A percentile compares a stretch with the other conserved stretches of the same genome.
Evolutionary conservation across 75 land plant species (phyloP).

Genomic region (Selaginella tamariscina): DNA sequence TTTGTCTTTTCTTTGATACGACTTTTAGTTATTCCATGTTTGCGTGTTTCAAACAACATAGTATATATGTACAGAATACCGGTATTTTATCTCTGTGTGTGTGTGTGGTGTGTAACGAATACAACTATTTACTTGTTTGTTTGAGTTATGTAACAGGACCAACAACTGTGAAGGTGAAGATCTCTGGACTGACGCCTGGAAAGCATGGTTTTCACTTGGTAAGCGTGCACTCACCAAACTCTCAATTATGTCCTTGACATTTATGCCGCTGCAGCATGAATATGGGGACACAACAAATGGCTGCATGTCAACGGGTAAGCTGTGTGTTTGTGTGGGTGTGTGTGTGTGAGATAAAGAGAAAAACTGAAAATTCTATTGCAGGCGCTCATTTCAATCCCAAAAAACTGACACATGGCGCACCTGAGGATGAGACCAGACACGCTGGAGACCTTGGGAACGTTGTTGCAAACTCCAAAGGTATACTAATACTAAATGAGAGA

Average conservation of each 20-base stretch:
- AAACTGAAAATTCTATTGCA: too few species aligned
- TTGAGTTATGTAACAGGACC: too few species aligned
- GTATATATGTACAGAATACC: background rate
- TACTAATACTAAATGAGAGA: background rate
- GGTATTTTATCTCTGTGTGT: background rate
- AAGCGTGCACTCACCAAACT: constrained; percentile 3
- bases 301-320: constrained; percentile 71
- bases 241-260: background rate
- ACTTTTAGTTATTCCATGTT: background rate
- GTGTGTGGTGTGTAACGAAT: too few species aligned
- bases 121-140: background rate
- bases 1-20: background rate
- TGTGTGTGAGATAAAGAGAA: too few species aligned
- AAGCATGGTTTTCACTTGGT: constrained; percentile 85
- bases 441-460: constrained; percentile 99
- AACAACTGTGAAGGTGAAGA: constrained; percentile 60
- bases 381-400: constrained; percentile 89
- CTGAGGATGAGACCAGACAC: constrained; percentile 71
- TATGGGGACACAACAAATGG: constrained; percentile 94
- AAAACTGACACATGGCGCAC: constrained; percentile 76
- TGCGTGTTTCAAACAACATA: background rate
- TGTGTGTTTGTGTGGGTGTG: too few species aligned
- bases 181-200: constrained; percentile 76
- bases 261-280: constrained; percentile 46
- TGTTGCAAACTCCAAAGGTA: constrained; percentile 67